phyloP scores from a whole-genome alignment of 2,329 filamentous ascomycete species.

The Coniochaeta sp. region DNA sequence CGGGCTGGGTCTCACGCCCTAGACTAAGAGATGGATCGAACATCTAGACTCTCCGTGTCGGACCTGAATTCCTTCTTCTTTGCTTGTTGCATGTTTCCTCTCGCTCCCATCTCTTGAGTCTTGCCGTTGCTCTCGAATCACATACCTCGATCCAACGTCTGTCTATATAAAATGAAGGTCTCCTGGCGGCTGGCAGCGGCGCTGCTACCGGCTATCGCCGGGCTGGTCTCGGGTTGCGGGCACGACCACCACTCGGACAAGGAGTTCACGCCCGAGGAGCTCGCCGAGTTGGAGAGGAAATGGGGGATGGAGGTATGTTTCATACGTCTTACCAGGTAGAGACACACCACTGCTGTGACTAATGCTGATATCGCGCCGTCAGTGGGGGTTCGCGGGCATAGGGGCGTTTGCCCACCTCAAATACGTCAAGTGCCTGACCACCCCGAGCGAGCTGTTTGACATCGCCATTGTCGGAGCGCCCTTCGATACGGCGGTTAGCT shows the following conservation, averaged over 20 bases:
- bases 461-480: slow-evolving; percentile 46
- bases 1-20: background rate
- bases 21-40: background rate
- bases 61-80: no score
- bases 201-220: background rate
- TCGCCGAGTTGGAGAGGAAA: slow-evolving; percentile 47
- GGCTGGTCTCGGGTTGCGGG: background rate
- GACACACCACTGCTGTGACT: background rate
- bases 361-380: background rate
- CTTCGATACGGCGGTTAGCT: slow-evolving; percentile 33
- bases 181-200: background rate
- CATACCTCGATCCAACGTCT: no score
- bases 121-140: no score
- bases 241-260: slow-evolving; percentile 23
- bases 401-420: slow-evolving; percentile 56
- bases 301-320: slow-evolving; percentile 49
- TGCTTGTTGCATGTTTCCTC: background rate
- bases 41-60: background rate
- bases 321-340: no score
- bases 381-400: slow-evolving; percentile 42
- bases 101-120: background rate
- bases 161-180: background rate
- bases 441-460: slow-evolving; percentile 39
- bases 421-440: slow-evolving; percentile 53
- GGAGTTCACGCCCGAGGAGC: slow-evolving; percentile 41